phyloP scores from a whole-genome alignment of 2,329 filamentous ascomycete genomes.

The Fusarium robinianum region DNA sequence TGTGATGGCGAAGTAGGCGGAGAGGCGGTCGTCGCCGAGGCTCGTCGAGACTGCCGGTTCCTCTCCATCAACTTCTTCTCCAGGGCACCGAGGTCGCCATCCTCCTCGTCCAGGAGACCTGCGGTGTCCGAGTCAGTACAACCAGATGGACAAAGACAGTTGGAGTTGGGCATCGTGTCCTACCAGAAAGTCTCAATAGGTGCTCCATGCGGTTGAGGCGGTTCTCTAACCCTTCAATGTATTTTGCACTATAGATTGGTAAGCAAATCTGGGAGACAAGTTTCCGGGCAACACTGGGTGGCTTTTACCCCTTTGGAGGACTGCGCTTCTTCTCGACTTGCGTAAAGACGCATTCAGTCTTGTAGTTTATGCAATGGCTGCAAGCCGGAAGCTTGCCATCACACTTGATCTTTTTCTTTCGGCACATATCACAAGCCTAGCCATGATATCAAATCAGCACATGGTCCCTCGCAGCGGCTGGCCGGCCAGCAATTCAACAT shows the following conservation, averaged over 20 bases:
- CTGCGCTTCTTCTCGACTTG: constrained; percentile 98
- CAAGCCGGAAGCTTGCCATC: constrained; percentile 95
- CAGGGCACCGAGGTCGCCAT: constrained; percentile 83
- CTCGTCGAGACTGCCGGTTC: constrained; percentile 54
- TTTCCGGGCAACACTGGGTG: not conserved
- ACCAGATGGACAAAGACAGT: not conserved
- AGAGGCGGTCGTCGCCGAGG: constrained; percentile 52
- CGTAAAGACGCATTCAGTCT: constrained; percentile 96
- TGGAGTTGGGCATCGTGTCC: constrained; percentile 15
- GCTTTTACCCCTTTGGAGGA: constrained; percentile 86
- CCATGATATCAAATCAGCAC: constrained; percentile 21
- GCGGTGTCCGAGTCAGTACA: constrained; percentile 13
- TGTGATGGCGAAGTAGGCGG: constrained; percentile 58
- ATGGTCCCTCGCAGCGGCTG: constrained; percentile 1
- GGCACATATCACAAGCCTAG: constrained; percentile 93
- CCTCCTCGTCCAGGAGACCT: constrained; percentile 83
- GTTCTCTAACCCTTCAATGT: constrained; percentile 96
- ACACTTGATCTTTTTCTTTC: constrained; percentile 97
- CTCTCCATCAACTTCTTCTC: constrained; percentile 75
- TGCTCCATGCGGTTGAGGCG: constrained; percentile 95
- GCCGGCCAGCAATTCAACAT: not conserved
- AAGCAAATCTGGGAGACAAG: constrained; percentile 17
- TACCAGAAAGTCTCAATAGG: constrained; percentile 79
- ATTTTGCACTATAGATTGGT: constrained; percentile 73
- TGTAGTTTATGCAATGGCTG: constrained; percentile 96